phyloP scores from a whole-genome alignment of 345 rosid genomes.

The Jatropha curcas region DNA sequence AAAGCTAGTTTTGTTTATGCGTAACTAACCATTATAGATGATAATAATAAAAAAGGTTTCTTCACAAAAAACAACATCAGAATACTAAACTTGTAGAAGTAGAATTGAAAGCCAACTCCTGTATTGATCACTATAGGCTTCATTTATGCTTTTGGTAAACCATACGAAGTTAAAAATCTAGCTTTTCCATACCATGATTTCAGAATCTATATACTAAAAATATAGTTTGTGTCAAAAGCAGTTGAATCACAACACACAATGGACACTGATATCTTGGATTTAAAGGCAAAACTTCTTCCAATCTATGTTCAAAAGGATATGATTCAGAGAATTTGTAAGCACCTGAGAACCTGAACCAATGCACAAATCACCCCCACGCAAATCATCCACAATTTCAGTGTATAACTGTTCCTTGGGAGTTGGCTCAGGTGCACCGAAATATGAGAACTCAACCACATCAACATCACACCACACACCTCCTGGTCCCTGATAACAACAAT shows the following conservation, averaged over 20 bases:
- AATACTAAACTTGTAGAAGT: not conserved
- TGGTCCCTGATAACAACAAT: conserved; percentile 59
- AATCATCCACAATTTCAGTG: conserved; percentile 84
- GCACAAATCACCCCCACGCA: conserved; percentile 81
- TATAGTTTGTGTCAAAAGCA: too few relatives aligned
- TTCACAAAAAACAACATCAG: not conserved
- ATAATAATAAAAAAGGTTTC: too few relatives aligned
- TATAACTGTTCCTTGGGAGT: conserved; percentile 82
- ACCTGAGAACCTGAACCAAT: conserved; percentile 99
- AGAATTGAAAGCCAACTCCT: not conserved
- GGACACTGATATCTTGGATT: not conserved
- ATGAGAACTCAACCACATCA: conserved; percentile 95
- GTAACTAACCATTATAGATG: not conserved
- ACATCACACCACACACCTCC: conserved; percentile 99
- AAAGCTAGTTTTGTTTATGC: not conserved
- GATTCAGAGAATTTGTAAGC: conserved; percentile 1
- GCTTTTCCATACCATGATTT: too few relatives aligned
- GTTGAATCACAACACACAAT: not conserved
- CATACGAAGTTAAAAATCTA: too few relatives aligned
- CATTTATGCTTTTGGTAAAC: too few relatives aligned
- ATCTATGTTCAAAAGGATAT: not conserved
- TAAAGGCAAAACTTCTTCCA: not conserved
- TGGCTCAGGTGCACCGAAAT: conserved; percentile 83
- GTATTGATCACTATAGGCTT: not conserved
- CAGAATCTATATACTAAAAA: too few relatives aligned